These are phyloP conservation scores for Pterocarpus santalinus DNA, from an alignment of 306 rosid genomes.

Conservation along the genomic window DNA sequence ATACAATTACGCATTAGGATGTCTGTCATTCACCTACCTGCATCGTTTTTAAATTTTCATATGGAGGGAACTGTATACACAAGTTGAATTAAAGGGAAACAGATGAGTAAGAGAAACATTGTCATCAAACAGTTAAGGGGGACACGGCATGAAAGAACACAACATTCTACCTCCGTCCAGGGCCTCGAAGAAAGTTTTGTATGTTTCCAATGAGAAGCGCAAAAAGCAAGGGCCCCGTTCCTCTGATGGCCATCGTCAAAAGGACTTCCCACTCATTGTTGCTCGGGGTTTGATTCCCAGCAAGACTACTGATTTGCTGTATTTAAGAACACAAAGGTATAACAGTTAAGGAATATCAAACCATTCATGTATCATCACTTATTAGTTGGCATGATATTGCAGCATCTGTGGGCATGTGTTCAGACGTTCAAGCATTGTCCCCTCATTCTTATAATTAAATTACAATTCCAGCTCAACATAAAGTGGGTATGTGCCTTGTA, in stretches of 20 bases:
- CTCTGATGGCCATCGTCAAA: slow-evolving; percentile 81
- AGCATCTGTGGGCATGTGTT: not conserved
- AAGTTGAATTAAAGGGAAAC: slow-evolving; percentile 12
- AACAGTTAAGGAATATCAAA: slow-evolving; percentile 38
- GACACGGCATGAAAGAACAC: not conserved
- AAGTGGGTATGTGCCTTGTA: not conserved
- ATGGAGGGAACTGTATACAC: slow-evolving; percentile 5
- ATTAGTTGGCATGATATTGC: not conserved
- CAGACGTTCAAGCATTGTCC: not conserved
- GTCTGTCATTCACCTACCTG: not conserved
- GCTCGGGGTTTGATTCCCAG: slow-evolving; percentile 87
- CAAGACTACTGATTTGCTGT: slow-evolving; percentile 94
- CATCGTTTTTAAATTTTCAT: not conserved
- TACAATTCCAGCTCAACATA: slow-evolving; percentile 1
- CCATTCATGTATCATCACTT: slow-evolving; percentile 4
- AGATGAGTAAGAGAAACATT: slow-evolving; percentile 9
- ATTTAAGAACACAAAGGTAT: slow-evolving; percentile 39
- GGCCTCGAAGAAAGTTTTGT: slow-evolving; percentile 94
- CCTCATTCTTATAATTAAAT: not conserved
- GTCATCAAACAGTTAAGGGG: slow-evolving; percentile 21
- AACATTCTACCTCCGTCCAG: slow-evolving; percentile 71
- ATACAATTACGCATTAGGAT: not conserved
- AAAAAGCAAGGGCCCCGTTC: slow-evolving; percentile 84
- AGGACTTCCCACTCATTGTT: slow-evolving; percentile 78
- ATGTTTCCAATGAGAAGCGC: slow-evolving; percentile 93